Evolutionary conservation across 257 asterid genomes (phyloP), one percentile per base, ranked within the genome.

Genomic region (Oldenlandia corymbosa): DNA sequence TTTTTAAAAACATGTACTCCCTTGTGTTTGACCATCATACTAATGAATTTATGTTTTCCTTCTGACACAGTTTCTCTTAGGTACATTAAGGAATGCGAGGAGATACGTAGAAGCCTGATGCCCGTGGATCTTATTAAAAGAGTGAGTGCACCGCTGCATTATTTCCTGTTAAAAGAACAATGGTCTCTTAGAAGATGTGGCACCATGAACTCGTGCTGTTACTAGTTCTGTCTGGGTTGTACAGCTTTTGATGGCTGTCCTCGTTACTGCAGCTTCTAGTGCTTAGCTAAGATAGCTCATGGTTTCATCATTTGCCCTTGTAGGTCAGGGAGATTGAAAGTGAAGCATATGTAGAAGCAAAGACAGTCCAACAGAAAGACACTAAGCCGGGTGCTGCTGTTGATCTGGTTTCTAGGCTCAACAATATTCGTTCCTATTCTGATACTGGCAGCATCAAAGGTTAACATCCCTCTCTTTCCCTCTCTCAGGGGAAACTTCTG

Each of bases 51-150:
- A 9, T 6, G 10, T 47, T 66, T 13, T 63, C 12, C 60, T 34
- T 37, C 43, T 46, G 61, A 21, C 62, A 61, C 97, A 92, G 97
- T 78, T 75, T 68, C 84, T 41, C 56, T 67, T 68, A 67, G 81
- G 68, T 76, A 83, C 55, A 71, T 86, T 45, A 82, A 70, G 81
- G 98, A 86, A 76, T 87, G 95, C 39, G 95, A 82, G 76, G 94
- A 84, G 68, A 79, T 89, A 55, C 85, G 97, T 0, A 91, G 82
- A 13, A 58, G 80, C 48, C 76, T 89, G 91, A 71, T 89, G 56
- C 99, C 99, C 30, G 75, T 80, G 67, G 88, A 92, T 69, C 90
- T 92, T 61, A 89, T 92, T 66, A 78, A 54, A 79, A 92, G 99
- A 73, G 99, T 88, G 68, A 39, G 95, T 65, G 46, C 49, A 2